Evolutionary conservation across 345 rosid species (phyloP).

Genomic region (Murraya paniculata): DNA sequence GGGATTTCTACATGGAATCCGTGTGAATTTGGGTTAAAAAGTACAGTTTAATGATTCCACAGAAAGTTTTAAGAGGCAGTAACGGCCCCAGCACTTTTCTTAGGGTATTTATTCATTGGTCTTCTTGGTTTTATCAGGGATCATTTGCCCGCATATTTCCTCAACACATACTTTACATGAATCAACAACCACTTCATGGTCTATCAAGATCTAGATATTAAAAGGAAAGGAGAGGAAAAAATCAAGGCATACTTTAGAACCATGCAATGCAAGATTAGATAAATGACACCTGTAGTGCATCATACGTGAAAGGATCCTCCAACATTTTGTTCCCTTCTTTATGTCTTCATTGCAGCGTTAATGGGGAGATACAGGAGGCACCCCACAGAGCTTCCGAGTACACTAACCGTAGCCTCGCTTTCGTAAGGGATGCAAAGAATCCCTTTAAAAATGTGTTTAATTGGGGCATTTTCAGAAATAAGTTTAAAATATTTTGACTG

Average conservation of each 20-base stretch:
- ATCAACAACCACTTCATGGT: conserved; percentile 5
- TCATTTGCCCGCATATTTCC: background rate
- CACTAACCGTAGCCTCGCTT: background rate
- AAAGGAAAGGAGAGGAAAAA: too few relatives aligned
- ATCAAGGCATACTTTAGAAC: too few relatives aligned
- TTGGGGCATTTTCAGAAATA: background rate
- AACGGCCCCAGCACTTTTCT: too few relatives aligned
- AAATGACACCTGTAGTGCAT: too few relatives aligned
- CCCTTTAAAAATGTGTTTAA: background rate
- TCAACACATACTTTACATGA: background rate
- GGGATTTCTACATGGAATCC: too few relatives aligned
- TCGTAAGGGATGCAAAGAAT: background rate
- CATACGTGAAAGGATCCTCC: background rate
- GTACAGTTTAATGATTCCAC: too few relatives aligned
- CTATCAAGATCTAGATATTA: background rate
- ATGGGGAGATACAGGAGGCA: background rate
- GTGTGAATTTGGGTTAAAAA: too few relatives aligned
- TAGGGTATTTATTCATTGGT: too few relatives aligned
- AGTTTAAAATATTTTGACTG: conserved; percentile 27
- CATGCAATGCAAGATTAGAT: too few relatives aligned
- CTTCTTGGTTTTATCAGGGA: background rate
- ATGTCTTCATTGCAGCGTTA: background rate
- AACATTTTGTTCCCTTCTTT: background rate
- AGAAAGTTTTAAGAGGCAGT: too few relatives aligned
- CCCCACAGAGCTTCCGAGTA: background rate